Base-by-base conservation (phyloP, 2,329 filamentous ascomycete species). In the Xylariaceae sp. region DNA sequence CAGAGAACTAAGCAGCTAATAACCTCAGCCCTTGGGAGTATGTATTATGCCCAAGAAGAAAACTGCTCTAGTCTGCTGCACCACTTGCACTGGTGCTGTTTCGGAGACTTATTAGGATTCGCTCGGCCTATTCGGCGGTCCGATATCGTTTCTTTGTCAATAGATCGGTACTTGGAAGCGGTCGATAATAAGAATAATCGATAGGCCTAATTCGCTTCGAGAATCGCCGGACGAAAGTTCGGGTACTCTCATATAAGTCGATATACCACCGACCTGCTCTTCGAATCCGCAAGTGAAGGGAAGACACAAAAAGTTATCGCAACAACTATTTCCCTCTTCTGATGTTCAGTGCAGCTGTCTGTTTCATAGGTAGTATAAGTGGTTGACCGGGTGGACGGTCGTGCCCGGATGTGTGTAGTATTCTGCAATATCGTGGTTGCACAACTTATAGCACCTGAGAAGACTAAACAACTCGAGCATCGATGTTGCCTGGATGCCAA, bases 281-380 rank as follows among this genome's bases (percentile, higher is more conserved):
- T 61, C 53, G 57, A 61, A 21, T 16, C 19, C 12, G 14, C 32
- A 37, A 14, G 14, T 12, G 44, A 55, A 57, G 40, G 47, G 41
- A 44, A 46, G 29, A 40, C 16, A 20, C 43, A 47, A 41, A 5
- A 44, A 26, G 21, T 19, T 20, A 23, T 7, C 23, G 23, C 9
- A 9, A 26, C 68, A 63, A 65, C 65, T 60, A 45, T 56, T 53
- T 26, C 52, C 61, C 68, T 66, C 63, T 62, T 62, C 60, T 64
- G 68, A 67, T 57, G 48, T 67, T 67, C 65, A 61, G 54, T 66
- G 65, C 66, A 67, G 67, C 49, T 52, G 49, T 49, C 54, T 46
- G 20, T 16, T 19, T 45, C n/a, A n/a, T n/a, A n/a, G n/a, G n/a
- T n/a, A n/a, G 40, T 42, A 10, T 12, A 41, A 29, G 18, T 44